Percentiles rank a stretch among this genome's conserved stretches.
These are phyloP conservation scores for Moricandia moricandioides DNA, from an alignment of 345 rosid genomes.

Conservation along the genomic window DNA sequence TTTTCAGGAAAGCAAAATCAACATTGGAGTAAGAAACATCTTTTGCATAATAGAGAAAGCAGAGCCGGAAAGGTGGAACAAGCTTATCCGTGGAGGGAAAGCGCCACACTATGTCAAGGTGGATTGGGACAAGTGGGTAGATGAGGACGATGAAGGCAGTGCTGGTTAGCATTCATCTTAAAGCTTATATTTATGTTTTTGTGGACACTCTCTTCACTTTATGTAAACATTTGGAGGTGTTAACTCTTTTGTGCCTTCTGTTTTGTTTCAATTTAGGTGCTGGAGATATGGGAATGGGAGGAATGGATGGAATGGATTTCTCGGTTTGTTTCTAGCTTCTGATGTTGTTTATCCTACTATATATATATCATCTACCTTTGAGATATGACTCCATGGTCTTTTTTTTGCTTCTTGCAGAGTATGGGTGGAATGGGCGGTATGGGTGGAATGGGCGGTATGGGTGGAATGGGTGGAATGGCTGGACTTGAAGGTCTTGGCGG, in stretches of 20 bases:
- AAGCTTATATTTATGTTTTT: neutral
- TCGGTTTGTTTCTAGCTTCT: constrained; percentile 32
- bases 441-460: neutral
- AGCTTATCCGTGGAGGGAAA: constrained; percentile 59
- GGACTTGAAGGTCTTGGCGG: constrained; percentile 18
- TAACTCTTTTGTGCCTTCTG: constrained; percentile 1
- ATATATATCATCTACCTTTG: neutral
- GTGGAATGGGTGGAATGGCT: constrained; percentile 6
- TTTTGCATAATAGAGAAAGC: constrained; percentile 77
- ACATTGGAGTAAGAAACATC: constrained; percentile 64
- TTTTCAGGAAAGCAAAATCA: constrained; percentile 69
- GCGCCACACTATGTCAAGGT: constrained; percentile 77
- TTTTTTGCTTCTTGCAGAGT: constrained; percentile 29
- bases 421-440: constrained; percentile 36
- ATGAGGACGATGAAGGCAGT: constrained; percentile 71
- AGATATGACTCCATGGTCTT: neutral
- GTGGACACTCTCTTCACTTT: neutral
- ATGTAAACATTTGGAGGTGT: neutral
- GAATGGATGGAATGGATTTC: constrained; percentile 42
- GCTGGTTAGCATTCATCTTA: constrained; percentile 25
- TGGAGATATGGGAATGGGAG: constrained; percentile 37
- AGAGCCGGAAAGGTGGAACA: constrained; percentile 75
- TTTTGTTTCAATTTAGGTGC: constrained; percentile 45
- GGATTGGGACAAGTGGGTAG: constrained; percentile 96
- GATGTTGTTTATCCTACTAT: neutral